Evolutionary conservation across 768 basidiomycete genomes (phyloP), one percentile per base, ranked within the genome.

Genomic region (Tricholoma hemisulphureum): DNA sequence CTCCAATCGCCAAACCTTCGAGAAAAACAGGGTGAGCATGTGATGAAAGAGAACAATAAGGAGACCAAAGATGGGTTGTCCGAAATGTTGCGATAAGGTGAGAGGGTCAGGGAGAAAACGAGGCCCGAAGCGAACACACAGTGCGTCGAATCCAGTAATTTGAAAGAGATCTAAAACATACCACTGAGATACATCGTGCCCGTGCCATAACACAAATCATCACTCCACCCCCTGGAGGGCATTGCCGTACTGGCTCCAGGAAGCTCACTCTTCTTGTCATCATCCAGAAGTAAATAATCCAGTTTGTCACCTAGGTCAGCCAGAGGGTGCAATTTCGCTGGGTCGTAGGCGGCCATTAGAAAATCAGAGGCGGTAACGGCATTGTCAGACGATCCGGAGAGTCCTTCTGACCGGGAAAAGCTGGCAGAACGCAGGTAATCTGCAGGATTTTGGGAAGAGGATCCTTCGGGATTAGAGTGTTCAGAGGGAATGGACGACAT

Each of bases 191-290:
- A 99, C 79, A 95, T 97, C 64, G 95, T 95, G 62, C 97, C 97
- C 67, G 95, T 98, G 69, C 97, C 97, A 77, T 98, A 98, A 84
- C 95, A 98, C 59, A 99, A 77, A 79, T 99, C 97, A 79, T 99
- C 97, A 77, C 93, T 92, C 95, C 94, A 98, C 61, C 97, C 95
- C 79, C 97, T 81, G 71, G 89, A 91, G 65, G 95, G 95, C 63
- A 99, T 84, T 58, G 95, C 95, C 59, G 91, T 94, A 65, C 81
- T 83, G 65, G 91, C 86, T 51, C 97, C 97, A 69, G 93, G 93
- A 60, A 97, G 78, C 55, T 93, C 86, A 73, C 76, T 93, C 65
- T 88, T 87, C 80, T 98, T 96, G 77, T 96, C 96, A 73, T 99
- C 97, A 62, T 98, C 96, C 58, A 99, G 83, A 65, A 92, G 82